These are phyloP conservation scores for Phytomonas sp. DNA, from an alignment of 208 protist genomes.

Conservation along the genomic window DNA sequence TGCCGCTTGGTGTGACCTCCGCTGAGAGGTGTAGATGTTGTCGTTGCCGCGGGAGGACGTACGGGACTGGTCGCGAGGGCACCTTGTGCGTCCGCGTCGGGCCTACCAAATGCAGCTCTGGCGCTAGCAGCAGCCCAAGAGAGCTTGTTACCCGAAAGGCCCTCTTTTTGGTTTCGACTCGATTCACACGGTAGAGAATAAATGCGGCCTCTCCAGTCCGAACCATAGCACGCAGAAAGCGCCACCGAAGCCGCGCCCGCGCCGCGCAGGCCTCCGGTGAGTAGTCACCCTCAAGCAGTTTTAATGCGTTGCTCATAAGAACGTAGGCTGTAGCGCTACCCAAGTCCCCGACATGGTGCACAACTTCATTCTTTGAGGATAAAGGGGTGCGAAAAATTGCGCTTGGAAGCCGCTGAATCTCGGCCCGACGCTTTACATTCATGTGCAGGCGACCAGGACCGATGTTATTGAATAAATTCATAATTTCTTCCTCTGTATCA, in stretches of 20 bases:
- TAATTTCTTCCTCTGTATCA: constrained; percentile 3
- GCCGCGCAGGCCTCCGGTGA: constrained; percentile 18
- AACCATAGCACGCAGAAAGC: constrained; percentile 69
- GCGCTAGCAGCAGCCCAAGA: constrained; percentile 46
- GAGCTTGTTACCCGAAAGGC: constrained; percentile 53
- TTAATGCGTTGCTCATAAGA: constrained; percentile 41
- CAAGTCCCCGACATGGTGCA: constrained; percentile 18
- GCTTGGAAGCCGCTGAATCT: constrained; percentile 35
- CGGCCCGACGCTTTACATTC: constrained; percentile 32
- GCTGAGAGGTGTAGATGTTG: constrained; percentile 19
- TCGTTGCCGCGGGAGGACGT: constrained; percentile 23
- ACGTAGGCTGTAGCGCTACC: constrained; percentile 39
- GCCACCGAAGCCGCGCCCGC: constrained; percentile 62
- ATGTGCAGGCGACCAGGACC: constrained; percentile 41
- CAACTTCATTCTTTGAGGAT: background rate
- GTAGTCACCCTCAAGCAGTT: constrained; percentile 22
- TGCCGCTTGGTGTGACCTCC: constrained; percentile 56
- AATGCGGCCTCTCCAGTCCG: constrained; percentile 69
- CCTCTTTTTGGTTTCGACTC: constrained; percentile 40
- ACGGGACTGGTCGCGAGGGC: constrained; percentile 57
- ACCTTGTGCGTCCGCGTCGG: constrained; percentile 37
- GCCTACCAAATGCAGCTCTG: constrained; percentile 55
- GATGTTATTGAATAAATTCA: constrained; percentile 4
- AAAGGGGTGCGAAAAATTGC: constrained; percentile 25
- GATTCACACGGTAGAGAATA: constrained; percentile 50